Conservation (phyloP, 2,329 filamentous ascomycete species). For the Harringtonia aguacate region DNA sequence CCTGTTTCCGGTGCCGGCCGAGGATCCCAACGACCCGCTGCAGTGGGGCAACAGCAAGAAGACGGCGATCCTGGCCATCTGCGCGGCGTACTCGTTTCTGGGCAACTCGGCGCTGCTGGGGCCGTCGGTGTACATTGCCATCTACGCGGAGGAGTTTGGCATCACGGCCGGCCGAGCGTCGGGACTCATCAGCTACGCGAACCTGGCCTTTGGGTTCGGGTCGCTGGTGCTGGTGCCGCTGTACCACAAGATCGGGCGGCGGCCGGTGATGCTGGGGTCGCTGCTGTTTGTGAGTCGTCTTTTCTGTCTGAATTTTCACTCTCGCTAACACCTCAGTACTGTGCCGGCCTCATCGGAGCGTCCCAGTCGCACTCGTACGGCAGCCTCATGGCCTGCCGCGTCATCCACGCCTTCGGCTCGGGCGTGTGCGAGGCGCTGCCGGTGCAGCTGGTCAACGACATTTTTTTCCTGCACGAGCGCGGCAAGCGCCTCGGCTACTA, state of each 20-base stretch:
- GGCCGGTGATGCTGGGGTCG: constrained; percentile 30
- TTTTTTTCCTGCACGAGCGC: constrained; percentile 34
- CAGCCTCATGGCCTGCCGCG: constrained; percentile 27
- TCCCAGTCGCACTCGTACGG: constrained; percentile 24
- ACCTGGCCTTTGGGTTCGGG: constrained; percentile 48
- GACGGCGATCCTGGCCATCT: constrained; percentile 41
- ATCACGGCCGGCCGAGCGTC: constrained; percentile 40
- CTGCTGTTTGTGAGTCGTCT: constrained; percentile 21
- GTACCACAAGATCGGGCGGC: constrained; percentile 38
- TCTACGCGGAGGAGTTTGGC: constrained; percentile 40
- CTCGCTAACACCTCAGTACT: constrained; percentile 18
- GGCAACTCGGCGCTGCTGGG: constrained; percentile 46
- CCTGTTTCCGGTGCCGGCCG: constrained; percentile 47
- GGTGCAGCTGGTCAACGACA: constrained; percentile 33
- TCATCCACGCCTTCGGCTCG: constrained; percentile 28
- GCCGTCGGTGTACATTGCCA: constrained; percentile 45
- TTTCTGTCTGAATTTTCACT: neutral
- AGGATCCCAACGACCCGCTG: constrained; percentile 51
- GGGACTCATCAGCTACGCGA: constrained; percentile 47
- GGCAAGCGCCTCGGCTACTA: constrained; percentile 49
- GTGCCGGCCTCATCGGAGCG: constrained; percentile 26
- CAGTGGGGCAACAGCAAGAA: constrained; percentile 48
- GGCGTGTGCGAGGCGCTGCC: constrained; percentile 34
- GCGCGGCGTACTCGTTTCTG: constrained; percentile 45
- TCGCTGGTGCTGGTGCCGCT: constrained; percentile 45